phyloP scores from a whole-genome alignment of 768 basidiomycete species.

The Favolaschia claudopus region DNA sequence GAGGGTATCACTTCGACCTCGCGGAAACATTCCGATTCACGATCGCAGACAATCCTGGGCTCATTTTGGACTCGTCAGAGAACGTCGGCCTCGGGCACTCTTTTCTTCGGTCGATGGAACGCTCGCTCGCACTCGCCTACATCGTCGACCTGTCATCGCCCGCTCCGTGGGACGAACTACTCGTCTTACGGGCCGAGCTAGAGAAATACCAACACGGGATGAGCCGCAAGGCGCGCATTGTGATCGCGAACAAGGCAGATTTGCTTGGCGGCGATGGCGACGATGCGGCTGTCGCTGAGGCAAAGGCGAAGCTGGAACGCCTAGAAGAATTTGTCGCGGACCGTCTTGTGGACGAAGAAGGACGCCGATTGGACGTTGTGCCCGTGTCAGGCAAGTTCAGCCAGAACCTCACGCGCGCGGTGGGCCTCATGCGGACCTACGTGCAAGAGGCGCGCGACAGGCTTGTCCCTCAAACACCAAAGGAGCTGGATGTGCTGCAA shows the following conservation, averaged over 20 bases:
- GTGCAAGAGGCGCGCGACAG: slow-evolving; percentile 52
- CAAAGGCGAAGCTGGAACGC: slow-evolving; percentile 60
- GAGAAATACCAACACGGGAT: slow-evolving; percentile 84
- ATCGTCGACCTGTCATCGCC: slow-evolving; percentile 87
- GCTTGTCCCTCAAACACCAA: slow-evolving; percentile 13
- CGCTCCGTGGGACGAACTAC: slow-evolving; percentile 80
- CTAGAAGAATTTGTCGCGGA: slow-evolving; percentile 64
- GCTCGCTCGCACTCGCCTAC: slow-evolving; percentile 88
- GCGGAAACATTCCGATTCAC: slow-evolving; percentile 89
- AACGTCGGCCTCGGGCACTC: slow-evolving; percentile 94
- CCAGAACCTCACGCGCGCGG: slow-evolving; percentile 78
- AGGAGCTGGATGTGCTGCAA: slow-evolving; percentile 22
- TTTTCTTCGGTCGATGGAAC: slow-evolving; percentile 92
- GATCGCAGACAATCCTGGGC: slow-evolving; percentile 96
- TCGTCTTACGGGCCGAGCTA: slow-evolving; percentile 79
- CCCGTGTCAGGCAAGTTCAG: slow-evolving; percentile 88
- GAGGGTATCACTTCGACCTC: slow-evolving; percentile 63
- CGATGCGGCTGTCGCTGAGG: slow-evolving; percentile 56
- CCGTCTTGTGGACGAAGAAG: slow-evolving; percentile 48
- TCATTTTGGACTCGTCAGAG: slow-evolving; percentile 83
- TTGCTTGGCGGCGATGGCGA: slow-evolving; percentile 65
- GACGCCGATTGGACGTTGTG: slow-evolving; percentile 67
- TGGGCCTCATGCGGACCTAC: slow-evolving; percentile 71
- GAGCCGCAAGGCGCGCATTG: slow-evolving; percentile 77
- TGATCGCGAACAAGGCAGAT: slow-evolving; percentile 97